phyloP scores from a whole-genome alignment of 768 basidiomycete species.

The Lactarius pseudohatsudake region DNA sequence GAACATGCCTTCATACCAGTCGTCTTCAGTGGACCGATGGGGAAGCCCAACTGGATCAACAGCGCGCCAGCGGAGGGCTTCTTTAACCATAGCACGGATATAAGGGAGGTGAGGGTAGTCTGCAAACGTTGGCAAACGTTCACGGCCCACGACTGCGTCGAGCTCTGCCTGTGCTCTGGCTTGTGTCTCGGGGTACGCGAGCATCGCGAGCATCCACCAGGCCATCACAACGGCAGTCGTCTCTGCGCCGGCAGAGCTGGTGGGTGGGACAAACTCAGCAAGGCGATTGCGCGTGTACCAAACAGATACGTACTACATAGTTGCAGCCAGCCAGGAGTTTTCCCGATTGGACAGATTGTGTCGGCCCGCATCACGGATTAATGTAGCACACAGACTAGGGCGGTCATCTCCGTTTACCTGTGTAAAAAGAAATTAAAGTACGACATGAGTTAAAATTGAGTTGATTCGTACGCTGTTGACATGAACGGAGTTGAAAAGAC shows the following conservation, averaged over 20 bases:
- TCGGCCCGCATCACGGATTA: conserved; percentile 21
- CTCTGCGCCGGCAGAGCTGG: conserved; percentile 28
- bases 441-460: background rate
- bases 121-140: conserved; percentile 25
- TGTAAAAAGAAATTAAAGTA: background rate
- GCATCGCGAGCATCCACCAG: conserved; percentile 27
- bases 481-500: conserved; percentile 20
- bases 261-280: background rate
- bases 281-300: background rate
- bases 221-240: conserved; percentile 29
- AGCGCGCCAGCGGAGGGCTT: conserved; percentile 27
- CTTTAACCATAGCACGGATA: conserved; percentile 29
- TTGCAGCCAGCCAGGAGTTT: conserved; percentile 30
- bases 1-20: conserved; percentile 30
- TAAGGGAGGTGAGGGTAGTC: conserved; percentile 27
- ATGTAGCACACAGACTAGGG: conserved; percentile 22
- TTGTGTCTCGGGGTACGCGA: conserved; percentile 27
- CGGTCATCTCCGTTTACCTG: conserved; percentile 22
- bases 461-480: conserved; percentile 10
- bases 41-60: conserved; percentile 28
- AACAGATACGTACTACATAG: conserved; percentile 29
- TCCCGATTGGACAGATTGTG: conserved; percentile 21
- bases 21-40: conserved; percentile 29
- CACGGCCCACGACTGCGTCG: conserved; percentile 27
- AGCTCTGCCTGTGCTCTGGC: conserved; percentile 27